These are phyloP conservation scores for Phytophthora nicotianae DNA, from an alignment of 352 stramenopile species.

Conservation along the genomic window DNA sequence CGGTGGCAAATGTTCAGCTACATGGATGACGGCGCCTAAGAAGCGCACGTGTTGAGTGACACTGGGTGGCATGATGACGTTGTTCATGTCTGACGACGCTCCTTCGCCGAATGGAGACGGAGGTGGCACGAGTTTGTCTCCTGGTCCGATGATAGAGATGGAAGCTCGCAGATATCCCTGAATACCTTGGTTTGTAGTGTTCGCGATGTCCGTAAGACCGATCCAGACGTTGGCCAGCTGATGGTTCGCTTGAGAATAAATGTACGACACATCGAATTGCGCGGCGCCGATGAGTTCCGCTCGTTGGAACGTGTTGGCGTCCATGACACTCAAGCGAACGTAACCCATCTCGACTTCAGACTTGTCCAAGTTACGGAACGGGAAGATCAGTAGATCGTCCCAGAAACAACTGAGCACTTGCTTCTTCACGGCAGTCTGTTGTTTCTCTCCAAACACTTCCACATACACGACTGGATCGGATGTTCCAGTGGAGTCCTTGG, in stretches of 20 bases:
- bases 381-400: conserved; percentile 85
- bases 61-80: conserved; percentile 82
- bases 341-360: conserved; percentile 84
- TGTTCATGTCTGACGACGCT: conserved; percentile 49
- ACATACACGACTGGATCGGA: conserved; percentile 93
- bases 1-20: conserved; percentile 70
- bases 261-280: conserved; percentile 88
- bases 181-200: conserved; percentile 83
- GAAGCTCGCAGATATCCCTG: conserved; percentile 92
- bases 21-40: conserved; percentile 65
- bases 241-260: conserved; percentile 89
- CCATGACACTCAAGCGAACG: conserved; percentile 84
- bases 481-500: conserved; percentile 87
- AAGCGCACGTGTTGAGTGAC: conserved; percentile 81
- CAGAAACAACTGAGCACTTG: conserved; percentile 89
- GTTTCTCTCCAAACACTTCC: conserved; percentile 84
- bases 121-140: conserved; percentile 79
- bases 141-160: conserved; percentile 88
- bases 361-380: conserved; percentile 79
- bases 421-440: conserved; percentile 86
- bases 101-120: conserved; percentile 63
- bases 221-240: conserved; percentile 92
- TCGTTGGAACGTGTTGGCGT: conserved; percentile 86
- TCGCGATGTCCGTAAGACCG: conserved; percentile 84
- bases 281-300: conserved; percentile 89